phyloP scores from a whole-genome alignment of 345 rosid genomes.

The Pistacia vera region DNA sequence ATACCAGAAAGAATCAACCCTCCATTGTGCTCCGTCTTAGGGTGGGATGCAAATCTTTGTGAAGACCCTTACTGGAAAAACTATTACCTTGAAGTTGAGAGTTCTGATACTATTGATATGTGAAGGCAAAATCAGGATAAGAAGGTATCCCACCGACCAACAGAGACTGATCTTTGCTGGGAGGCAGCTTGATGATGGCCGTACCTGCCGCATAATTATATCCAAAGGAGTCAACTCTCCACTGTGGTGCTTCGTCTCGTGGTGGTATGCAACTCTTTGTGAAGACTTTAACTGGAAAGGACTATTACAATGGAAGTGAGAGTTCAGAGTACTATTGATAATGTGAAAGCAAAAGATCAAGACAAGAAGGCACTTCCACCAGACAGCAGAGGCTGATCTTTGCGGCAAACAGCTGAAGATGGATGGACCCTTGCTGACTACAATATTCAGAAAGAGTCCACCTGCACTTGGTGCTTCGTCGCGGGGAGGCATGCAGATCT shows the following conservation, averaged over 20 bases:
- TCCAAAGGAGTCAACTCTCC: constrained; percentile 9
- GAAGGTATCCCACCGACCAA: constrained; percentile 33
- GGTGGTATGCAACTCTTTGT: constrained; percentile 42
- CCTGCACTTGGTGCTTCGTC: constrained; percentile 40
- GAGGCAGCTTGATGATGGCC: constrained; percentile 10
- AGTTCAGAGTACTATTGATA: constrained; percentile 42
- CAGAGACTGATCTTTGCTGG: constrained; percentile 34
- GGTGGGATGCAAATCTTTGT: constrained; percentile 33
- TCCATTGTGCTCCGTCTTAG: constrained; percentile 25
- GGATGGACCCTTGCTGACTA: constrained; percentile 42
- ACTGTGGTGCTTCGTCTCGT: constrained; percentile 15
- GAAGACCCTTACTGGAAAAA: constrained; percentile 30
- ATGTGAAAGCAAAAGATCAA: constrained; percentile 41
- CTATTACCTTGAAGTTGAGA: constrained; percentile 31
- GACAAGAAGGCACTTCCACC: constrained; percentile 47
- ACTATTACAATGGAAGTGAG: constrained; percentile 43
- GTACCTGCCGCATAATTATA: constrained; percentile 6
- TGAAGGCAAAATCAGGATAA: constrained; percentile 34
- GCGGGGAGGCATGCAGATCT: constrained; percentile 36
- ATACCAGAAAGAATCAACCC: constrained; percentile 31
- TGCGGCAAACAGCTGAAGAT: constrained; percentile 49
- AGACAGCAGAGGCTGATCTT: constrained; percentile 41
- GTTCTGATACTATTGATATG: constrained; percentile 33
- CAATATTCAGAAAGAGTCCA: constrained; percentile 46
- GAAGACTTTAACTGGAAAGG: constrained; percentile 41